Percentiles rank a stretch among this genome's conserved stretches.
Evolutionary conservation across 176 grass and related monocot species (phyloP).

Genomic region (Oryza rufipogon): DNA sequence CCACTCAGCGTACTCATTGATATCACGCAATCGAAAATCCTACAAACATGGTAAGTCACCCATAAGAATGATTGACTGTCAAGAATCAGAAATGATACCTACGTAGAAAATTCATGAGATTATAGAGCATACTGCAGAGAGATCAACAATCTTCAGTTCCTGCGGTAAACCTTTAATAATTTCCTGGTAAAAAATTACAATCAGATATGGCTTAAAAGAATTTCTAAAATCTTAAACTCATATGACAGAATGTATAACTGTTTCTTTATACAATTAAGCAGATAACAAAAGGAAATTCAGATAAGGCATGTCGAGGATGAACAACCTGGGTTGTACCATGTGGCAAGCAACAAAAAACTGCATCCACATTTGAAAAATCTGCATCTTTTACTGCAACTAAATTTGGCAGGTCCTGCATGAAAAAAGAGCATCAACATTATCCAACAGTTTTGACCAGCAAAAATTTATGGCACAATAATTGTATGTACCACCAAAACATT

Average conservation of each 20-base stretch:
- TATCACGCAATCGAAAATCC: conserved; percentile 84
- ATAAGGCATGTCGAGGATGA: conserved; percentile 36
- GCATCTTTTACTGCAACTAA: conserved; percentile 93
- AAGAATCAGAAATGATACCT: background rate
- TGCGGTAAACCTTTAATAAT: conserved; percentile 85
- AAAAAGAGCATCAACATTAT: conserved; percentile 33
- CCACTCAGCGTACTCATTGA: conserved; percentile 90
- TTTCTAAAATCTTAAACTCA: background rate
- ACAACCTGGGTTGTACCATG: conserved; percentile 94
- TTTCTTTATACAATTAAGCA: conserved; percentile 14
- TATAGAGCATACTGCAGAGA: conserved; percentile 75
- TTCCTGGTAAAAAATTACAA: conserved; percentile 62
- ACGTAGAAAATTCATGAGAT: conserved; percentile 18
- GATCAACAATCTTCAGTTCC: conserved; percentile 92
- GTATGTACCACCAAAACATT: background rate
- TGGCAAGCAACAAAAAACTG: conserved; percentile 99
- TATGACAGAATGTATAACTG: background rate
- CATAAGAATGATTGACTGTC: background rate
- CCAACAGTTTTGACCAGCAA: background rate
- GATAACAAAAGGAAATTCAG: conserved; percentile 5
- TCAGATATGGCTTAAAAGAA: conserved; percentile 7
- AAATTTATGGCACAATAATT: conserved; percentile 6
- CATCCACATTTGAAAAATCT: conserved; percentile 91
- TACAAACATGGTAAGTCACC: conserved; percentile 40
- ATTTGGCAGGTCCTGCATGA: conserved; percentile 73